These are phyloP conservation scores for Tolypocladium album DNA, from an alignment of 2,329 filamentous ascomycete genomes.

Conservation along the genomic window DNA sequence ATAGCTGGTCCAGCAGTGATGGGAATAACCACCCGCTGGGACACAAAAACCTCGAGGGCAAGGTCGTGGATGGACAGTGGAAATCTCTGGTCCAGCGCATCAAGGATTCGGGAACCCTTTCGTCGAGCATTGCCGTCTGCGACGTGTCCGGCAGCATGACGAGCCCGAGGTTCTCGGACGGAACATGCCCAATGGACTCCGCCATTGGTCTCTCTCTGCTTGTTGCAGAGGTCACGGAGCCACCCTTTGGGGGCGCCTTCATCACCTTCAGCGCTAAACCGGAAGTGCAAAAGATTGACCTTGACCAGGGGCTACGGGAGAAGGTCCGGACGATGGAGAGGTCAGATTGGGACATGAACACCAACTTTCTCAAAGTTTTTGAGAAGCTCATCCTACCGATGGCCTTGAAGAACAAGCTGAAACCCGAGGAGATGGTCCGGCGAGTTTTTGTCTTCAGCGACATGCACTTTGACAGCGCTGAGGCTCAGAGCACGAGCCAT, in stretches of 20 bases:
- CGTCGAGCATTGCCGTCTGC: conserved; percentile 44
- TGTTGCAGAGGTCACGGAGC: conserved; percentile 37
- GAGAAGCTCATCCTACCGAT: conserved; percentile 41
- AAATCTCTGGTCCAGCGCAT: conserved; percentile 45
- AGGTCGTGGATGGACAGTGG: conserved; percentile 42
- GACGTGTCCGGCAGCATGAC: conserved; percentile 47
- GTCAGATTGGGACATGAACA: conserved; percentile 30
- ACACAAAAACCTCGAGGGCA: conserved; percentile 15
- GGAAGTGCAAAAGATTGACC: conserved; percentile 26
- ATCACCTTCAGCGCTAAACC: conserved; percentile 41
- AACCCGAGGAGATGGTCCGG: conserved; percentile 48
- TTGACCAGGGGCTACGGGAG: conserved; percentile 24
- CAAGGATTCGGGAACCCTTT: conserved; percentile 40
- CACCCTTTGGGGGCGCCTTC: conserved; percentile 42
- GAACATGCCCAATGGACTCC: conserved; percentile 38
- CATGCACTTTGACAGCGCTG: conserved; percentile 49
- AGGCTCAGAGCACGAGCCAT: no score
- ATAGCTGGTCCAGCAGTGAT: no score
- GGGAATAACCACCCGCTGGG: not conserved
- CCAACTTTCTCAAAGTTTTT: conserved; percentile 45
- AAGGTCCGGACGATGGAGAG: conserved; percentile 24
- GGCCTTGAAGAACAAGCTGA: conserved; percentile 37
- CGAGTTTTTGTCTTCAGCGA: conserved; percentile 49
- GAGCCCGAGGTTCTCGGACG: conserved; percentile 26
- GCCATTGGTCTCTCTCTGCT: conserved; percentile 46